Percentiles rank a stretch among this genome's conserved stretches.
Conservation (phyloP, 768 basidiomycete species). For the Sarcomyxa edulis region DNA sequence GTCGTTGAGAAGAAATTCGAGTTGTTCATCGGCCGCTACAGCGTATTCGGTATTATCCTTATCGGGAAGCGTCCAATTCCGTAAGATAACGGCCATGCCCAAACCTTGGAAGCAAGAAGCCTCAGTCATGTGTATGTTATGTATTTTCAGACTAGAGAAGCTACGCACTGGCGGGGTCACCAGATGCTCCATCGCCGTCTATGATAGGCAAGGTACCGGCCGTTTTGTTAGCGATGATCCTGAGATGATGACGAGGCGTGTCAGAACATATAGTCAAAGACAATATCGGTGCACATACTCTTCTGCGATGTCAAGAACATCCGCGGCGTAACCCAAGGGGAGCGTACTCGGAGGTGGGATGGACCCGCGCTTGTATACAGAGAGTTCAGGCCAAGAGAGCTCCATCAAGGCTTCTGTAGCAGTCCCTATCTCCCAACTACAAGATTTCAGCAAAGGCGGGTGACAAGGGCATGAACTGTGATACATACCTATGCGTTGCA, state of each 20-base stretch:
- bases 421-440: conserved; percentile 59
- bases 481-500: conserved; percentile 30
- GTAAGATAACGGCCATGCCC: conserved; percentile 61
- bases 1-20: conserved; percentile 50
- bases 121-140: not conserved
- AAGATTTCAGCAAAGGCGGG: not conserved
- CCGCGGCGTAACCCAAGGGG: too few species aligned
- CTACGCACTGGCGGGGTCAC: too few species aligned
- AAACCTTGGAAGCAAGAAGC: too few species aligned
- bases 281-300: too few species aligned
- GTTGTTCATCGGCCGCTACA: conserved; percentile 58
- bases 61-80: conserved; percentile 37
- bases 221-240: conserved; percentile 30
- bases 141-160: conserved; percentile 4
- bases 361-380: conserved; percentile 28
- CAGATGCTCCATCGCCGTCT: conserved; percentile 52
- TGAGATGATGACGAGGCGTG: conserved; percentile 26
- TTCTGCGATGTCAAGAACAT: too few species aligned
- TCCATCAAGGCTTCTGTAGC: conserved; percentile 43
- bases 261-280: too few species aligned
- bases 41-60: conserved; percentile 48
- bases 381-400: conserved; percentile 37
- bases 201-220: conserved; percentile 55
- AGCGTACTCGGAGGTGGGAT: conserved; percentile 18
- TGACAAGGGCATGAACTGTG: not conserved